Evolutionary conservation across 2,329 filamentous ascomycete species (phyloP).

Genomic region (Apiospora koreana): DNA sequence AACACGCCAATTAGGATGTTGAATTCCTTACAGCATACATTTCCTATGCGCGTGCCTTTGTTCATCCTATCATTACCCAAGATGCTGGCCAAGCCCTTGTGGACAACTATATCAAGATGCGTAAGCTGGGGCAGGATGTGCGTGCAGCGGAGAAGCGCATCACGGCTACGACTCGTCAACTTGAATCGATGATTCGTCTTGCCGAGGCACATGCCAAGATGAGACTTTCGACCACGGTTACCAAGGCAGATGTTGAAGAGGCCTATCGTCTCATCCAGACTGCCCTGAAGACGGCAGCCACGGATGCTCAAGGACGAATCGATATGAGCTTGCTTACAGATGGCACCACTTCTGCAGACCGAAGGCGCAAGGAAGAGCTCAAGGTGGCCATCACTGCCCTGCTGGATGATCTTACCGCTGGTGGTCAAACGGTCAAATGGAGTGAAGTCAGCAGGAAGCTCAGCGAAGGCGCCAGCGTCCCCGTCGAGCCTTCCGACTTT

Average conservation of each 20-base stretch:
- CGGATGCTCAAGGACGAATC: conserved; percentile 87
- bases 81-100: conserved; percentile 84
- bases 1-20: conserved; percentile 63
- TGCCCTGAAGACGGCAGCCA: conserved; percentile 96
- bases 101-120: conserved; percentile 89
- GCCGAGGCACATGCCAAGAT: conserved; percentile 97
- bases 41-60: conserved; percentile 85
- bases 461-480: conserved; percentile 68
- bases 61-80: conserved; percentile 79
- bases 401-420: conserved; percentile 77
- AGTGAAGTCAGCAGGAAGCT: conserved; percentile 76
- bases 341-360: conserved; percentile 86
- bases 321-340: conserved; percentile 96
- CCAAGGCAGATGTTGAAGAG: conserved; percentile 80
- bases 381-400: conserved; percentile 75
- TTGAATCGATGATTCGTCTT: conserved; percentile 98
- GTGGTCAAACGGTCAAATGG: conserved; percentile 70
- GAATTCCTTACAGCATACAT: conserved; percentile 98
- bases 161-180: conserved; percentile 92
- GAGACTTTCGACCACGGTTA: conserved; percentile 78
- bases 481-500: conserved; percentile 79
- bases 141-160: conserved; percentile 92
- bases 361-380: conserved; percentile 79
- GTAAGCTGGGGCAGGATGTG: conserved; percentile 84
- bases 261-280: conserved; percentile 90